A percentile compares a stretch with the other conserved stretches of the same genome.
Conservation (phyloP, 305 asterid species). For the Salvia sclarea region DNA sequence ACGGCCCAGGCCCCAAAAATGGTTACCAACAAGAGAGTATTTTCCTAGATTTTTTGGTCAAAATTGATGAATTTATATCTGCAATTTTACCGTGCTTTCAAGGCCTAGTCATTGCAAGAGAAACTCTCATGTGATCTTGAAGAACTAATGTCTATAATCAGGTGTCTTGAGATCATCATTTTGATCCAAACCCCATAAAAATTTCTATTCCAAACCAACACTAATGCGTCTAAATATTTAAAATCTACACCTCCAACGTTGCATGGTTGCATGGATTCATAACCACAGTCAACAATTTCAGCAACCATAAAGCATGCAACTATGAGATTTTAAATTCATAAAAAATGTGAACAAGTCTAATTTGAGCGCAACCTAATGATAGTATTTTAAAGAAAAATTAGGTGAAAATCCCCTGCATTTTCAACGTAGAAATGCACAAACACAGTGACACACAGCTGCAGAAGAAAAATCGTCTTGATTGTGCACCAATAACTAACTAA, state of each 20-base stretch:
- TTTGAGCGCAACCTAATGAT: conserved; percentile 31
- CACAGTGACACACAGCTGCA: too few relatives aligned
- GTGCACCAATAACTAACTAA: conserved; percentile 22
- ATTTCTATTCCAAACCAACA: neutral
- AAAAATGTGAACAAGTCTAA: conserved; percentile 18
- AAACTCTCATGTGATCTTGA: neutral
- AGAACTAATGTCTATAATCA: neutral
- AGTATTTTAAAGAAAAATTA: conserved; percentile 31
- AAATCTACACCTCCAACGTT: conserved; percentile 20
- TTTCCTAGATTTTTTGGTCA: too few relatives aligned
- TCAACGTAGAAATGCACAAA: too few relatives aligned
- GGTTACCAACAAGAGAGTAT: too few relatives aligned
- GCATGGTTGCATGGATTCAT: conserved; percentile 19
- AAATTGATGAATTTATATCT: too few relatives aligned
- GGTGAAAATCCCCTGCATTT: conserved; percentile 42
- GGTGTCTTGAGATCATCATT: neutral
- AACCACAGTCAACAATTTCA: conserved; percentile 30
- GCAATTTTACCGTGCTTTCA: too few relatives aligned
- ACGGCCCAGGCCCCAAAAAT: neutral
- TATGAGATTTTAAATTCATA: conserved; percentile 11
- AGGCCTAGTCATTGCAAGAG: too few relatives aligned
- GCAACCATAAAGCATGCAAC: conserved; percentile 16
- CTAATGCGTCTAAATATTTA: neutral
- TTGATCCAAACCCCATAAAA: neutral
- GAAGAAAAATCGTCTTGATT: too few relatives aligned